A percentile compares a stretch with the other conserved stretches of the same genome.
Conservation (phyloP, 2,329 filamentous ascomycete species). For the Atkinsonella texensis region DNA sequence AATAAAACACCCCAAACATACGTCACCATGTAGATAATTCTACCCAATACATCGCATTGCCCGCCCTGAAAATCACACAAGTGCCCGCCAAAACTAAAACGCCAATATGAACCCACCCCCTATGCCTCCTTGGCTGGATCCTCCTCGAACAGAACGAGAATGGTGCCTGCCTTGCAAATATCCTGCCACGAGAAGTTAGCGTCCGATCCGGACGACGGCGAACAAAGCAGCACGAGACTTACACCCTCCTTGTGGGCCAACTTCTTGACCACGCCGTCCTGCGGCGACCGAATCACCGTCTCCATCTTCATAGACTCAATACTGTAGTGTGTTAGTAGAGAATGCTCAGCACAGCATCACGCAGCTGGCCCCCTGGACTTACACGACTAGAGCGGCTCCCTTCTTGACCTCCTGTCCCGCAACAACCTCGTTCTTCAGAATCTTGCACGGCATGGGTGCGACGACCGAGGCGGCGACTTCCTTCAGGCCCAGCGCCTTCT, state of each 20-base stretch:
- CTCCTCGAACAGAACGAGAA: constrained; percentile 62
- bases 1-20: neutral
- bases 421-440: constrained; percentile 75
- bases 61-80: constrained; percentile 1
- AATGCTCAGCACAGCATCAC: neutral
- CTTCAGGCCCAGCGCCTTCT: constrained; percentile 75
- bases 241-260: constrained; percentile 65
- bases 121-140: constrained; percentile 17
- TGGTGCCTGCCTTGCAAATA: constrained; percentile 66
- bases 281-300: constrained; percentile 67
- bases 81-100: constrained; percentile 9
- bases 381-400: constrained; percentile 77
- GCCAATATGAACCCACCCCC: constrained; percentile 6
- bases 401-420: constrained; percentile 76
- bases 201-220: neutral
- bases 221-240: constrained; percentile 22
- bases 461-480: constrained; percentile 72
- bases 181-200: constrained; percentile 34
- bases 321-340: constrained; percentile 20
- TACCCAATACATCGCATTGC: neutral
- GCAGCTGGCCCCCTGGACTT: constrained; percentile 21
- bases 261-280: constrained; percentile 58
- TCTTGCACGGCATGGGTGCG: constrained; percentile 96
- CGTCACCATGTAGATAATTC: neutral
- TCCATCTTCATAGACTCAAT: constrained; percentile 91